These are phyloP conservation scores for Cupressus sempervirens DNA, from an alignment of 75 land plant genomes.

Conservation along the genomic window DNA sequence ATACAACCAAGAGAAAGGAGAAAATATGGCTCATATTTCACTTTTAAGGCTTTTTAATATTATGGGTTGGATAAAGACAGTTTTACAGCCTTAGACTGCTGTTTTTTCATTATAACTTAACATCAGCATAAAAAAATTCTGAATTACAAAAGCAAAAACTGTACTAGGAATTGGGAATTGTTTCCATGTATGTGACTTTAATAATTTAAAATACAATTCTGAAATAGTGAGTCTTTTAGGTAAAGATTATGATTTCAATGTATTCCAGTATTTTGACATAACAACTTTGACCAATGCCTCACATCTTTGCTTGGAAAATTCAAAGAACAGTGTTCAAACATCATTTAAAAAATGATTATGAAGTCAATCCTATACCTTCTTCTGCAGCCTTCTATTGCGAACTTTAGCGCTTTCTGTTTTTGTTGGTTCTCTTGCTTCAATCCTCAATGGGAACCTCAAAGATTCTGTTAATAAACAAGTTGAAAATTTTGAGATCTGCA, in stretches of 20 bases:
- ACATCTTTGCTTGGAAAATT: neutral
- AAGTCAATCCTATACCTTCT: slow-evolving; percentile 32
- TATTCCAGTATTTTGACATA: no score
- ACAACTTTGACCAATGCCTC: neutral
- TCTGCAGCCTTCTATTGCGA: slow-evolving; percentile 42
- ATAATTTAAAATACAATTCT: no score
- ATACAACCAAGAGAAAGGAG: neutral
- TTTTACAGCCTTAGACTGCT: neutral
- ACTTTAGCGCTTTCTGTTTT: slow-evolving; percentile 42
- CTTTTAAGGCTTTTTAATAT: no score
- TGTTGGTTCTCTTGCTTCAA: slow-evolving; percentile 43
- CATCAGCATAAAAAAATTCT: no score
- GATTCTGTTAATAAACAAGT: neutral
- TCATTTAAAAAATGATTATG: neutral
- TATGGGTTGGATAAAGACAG: neutral
- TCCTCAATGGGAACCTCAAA: slow-evolving; percentile 8
- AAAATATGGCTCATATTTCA: neutral
- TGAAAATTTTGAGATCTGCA: neutral
- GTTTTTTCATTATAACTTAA: no score
- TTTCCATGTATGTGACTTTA: no score
- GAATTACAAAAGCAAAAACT: neutral
- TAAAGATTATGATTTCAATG: neutral
- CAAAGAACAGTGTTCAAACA: neutral
- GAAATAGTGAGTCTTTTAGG: neutral
- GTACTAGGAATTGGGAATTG: no score